Evolutionary conservation across 2,329 filamentous ascomycete species (phyloP), one percentile per base, ranked within the genome.

Genomic region (Fragosphaeria purpurea): DNA sequence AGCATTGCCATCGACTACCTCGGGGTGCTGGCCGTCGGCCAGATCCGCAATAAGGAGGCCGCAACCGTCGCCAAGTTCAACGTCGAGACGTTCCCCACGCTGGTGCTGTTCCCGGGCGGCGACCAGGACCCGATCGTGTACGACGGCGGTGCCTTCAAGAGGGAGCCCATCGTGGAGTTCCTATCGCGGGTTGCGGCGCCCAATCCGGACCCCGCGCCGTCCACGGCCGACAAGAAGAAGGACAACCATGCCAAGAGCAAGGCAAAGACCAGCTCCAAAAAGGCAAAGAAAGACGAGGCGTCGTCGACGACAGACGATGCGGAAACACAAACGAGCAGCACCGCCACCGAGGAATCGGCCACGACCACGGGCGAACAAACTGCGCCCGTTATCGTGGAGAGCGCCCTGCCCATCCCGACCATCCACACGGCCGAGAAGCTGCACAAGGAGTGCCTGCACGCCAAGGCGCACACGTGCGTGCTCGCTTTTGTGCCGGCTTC

Each of bases 1-100:
- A 83, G 88, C 54, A 67, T 97, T 49, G 90, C 93, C 6, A 88
- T 96, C 60, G 93, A 97, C 63, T 98, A 91, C 67, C 75, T 93
- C 32, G 89, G 83, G 38, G 79, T 80, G 50, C 80, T 97, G 55
- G 75, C 78, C 4, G 74, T 98, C 38, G 91, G 82, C 7, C 91
- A 97, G 67, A 77, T 95, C 50, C 81, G 89, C 51, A 75, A 85
- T 70, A 95, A 90, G 67, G 88, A 96, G 66, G 75, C 75, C 48
- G 77, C 75, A 41, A 76, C 83, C 0, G 80, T 88, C 4, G 77
- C 86, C 53, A 78, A 79, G 51, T 97, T 91, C 62, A 84, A 81
- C 41, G 75, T 98, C 53, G 73, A 76, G 12, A 81, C 83, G 47
- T 95, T 88, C 63, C 94, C 93, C 0, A 82, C 85, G 0, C 71